These are phyloP conservation scores for Coniferiporia weirii DNA, from an alignment of 1,284 basidiomycete genomes.

Conservation along the genomic window DNA sequence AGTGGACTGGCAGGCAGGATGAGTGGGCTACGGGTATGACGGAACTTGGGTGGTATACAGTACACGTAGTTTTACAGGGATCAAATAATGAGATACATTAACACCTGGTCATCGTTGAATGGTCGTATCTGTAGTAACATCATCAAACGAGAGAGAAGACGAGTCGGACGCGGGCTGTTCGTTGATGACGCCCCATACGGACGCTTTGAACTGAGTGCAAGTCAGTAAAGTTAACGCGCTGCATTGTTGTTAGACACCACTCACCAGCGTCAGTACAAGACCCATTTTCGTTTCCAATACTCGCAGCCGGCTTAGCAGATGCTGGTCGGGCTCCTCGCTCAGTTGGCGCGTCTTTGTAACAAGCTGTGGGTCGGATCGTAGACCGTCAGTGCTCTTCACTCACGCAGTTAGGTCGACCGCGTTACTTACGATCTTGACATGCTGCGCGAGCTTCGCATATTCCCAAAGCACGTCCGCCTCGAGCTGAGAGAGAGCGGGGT, in stretches of 20 bases:
- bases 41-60: background rate
- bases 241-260: conserved; percentile 24
- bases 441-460: conserved; percentile 68
- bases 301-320: conserved; percentile 73
- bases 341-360: conserved; percentile 54
- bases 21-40: conserved; percentile 46
- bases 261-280: conserved; percentile 81
- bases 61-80: background rate
- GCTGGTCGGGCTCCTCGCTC: conserved; percentile 66
- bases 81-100: conserved; percentile 21
- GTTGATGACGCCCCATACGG: conserved; percentile 91
- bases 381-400: too few species aligned
- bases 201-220: conserved; percentile 77
- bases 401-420: too few species aligned
- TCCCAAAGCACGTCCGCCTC: conserved; percentile 76
- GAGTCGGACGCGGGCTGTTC: conserved; percentile 61
- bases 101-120: conserved; percentile 30
- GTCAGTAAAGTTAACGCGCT: background rate
- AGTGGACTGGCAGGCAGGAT: conserved; percentile 31
- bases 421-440: conserved; percentile 58
- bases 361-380: conserved; percentile 29
- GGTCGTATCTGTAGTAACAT: conserved; percentile 26
- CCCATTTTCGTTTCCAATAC: conserved; percentile 93
- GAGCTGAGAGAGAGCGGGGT: conserved; percentile 55
- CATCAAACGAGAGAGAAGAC: conserved; percentile 25